Base-by-base conservation (phyloP, 768 basidiomycete species). In the Rhizopogon vulgaris region DNA sequence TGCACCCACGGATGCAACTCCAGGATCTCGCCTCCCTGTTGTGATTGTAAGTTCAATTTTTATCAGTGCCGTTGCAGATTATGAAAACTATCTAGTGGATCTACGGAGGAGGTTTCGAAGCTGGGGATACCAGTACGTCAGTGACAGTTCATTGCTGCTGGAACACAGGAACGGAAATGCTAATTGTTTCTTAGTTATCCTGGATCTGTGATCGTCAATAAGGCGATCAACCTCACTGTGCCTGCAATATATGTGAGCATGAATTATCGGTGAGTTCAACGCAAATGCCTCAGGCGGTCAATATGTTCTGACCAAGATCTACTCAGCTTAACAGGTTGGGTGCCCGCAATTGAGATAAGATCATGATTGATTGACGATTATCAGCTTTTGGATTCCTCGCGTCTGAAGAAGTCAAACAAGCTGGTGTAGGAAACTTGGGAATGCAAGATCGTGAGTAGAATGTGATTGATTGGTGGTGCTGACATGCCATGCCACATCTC, bases 1-100 rank as follows among this genome's bases (percentile, higher is more conserved):
- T 27, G 73, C 71, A 45, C 80, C 82, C 4, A 59, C 63, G 2
- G 62, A 56, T 32, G 70, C 75, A 1, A 73, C 69, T 0, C 49
- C 74, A 1, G 58, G 59, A 0, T 73, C 73, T 6, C 75, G 75
- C 49, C 64, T 82, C 3, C 82, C 82, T 1, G 78, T 84, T 6
- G 66, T 79, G 17, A 78, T 74, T 28, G 80, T 81, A 63, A 41
- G 78, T 69, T 14, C 0, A n/a, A 8, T 24, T 9, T 22, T 18
- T 28, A 28, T 28, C 8, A 28, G 27, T 8, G 4, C 15, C 37
- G 4, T 22, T 28, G 4, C 4, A 28, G 27, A 28, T 28, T 28
- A 28, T 28, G 27, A 28, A 28, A 7, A 8, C 27, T 18, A 37
- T 37, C 4, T 28, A 72, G 70, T 74, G 64, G 61, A 59, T 71